phyloP scores from a whole-genome alignment of 768 basidiomycete genomes.

The Termitomyces sp. region DNA sequence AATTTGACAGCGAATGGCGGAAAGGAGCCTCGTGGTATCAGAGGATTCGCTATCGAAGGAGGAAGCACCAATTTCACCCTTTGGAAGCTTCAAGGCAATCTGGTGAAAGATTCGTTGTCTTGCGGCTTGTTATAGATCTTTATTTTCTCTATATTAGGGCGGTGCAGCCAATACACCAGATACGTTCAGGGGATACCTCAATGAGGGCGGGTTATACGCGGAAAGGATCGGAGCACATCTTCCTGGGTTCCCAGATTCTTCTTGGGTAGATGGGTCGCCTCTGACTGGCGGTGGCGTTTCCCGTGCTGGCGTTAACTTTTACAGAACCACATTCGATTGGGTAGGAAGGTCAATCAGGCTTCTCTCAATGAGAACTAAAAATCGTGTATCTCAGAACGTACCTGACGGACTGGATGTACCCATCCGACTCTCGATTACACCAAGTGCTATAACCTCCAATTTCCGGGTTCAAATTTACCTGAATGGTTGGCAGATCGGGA shows the following conservation, averaged over 20 bases:
- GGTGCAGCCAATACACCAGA: slow-evolving; percentile 41
- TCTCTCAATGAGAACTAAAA: neutral
- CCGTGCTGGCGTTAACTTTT: slow-evolving; percentile 43
- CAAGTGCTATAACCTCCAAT: slow-evolving; percentile 42
- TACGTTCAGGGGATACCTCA: slow-evolving; percentile 46
- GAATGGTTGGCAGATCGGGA: slow-evolving; percentile 55
- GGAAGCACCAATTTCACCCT: slow-evolving; percentile 34
- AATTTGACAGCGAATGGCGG: slow-evolving; percentile 40
- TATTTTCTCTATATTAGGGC: slow-evolving; percentile 21
- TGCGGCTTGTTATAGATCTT: neutral
- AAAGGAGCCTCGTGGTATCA: slow-evolving; percentile 48
- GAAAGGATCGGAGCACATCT: slow-evolving; percentile 53
- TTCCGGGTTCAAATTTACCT: slow-evolving; percentile 49
- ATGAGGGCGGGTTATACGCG: slow-evolving; percentile 50
- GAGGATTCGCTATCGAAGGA: slow-evolving; percentile 43
- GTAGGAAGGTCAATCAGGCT: slow-evolving; percentile 22
- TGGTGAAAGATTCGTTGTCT: slow-evolving; percentile 15
- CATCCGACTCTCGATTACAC: slow-evolving; percentile 43
- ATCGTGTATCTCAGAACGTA: slow-evolving; percentile 27
- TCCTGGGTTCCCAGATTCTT: slow-evolving; percentile 41
- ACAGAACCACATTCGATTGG: slow-evolving; percentile 39
- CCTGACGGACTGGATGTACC: slow-evolving; percentile 44
- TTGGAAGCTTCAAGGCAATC: slow-evolving; percentile 46
- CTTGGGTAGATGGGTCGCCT: slow-evolving; percentile 36
- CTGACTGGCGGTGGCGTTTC: slow-evolving; percentile 26